Evolutionary conservation across 257 asterid species (phyloP).

Genomic region (Perilla frutescens): DNA sequence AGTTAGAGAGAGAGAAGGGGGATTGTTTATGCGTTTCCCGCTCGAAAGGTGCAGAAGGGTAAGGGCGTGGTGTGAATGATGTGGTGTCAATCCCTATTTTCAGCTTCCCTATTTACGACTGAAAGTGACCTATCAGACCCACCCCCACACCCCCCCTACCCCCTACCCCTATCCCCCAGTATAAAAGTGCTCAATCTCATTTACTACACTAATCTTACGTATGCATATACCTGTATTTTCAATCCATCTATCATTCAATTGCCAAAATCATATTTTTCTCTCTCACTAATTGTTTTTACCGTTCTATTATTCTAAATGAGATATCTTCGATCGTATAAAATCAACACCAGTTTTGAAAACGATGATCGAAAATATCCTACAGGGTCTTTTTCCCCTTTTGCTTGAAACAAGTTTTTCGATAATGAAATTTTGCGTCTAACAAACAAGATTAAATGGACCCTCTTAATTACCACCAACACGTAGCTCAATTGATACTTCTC

Average conservation of each 20-base stretch:
- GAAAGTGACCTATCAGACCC: constrained; percentile 42
- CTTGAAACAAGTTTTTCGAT: no score
- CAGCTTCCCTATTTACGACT: constrained; percentile 41
- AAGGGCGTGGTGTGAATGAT: constrained; percentile 32
- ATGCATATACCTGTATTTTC: not conserved
- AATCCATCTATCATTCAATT: no score
- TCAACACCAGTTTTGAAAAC: no score
- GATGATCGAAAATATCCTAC: no score
- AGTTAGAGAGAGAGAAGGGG: constrained; percentile 25
- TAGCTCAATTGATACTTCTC: no score
- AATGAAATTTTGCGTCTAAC: no score
- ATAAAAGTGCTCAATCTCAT: constrained; percentile 19
- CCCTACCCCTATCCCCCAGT: not conserved
- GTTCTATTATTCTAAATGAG: no score
- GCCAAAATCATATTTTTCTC: not conserved
- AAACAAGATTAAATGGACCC: no score
- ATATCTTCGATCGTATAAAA: no score
- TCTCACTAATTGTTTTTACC: not conserved
- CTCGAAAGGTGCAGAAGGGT: constrained; percentile 35
- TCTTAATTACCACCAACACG: no score
- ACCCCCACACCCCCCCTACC: constrained; percentile 13
- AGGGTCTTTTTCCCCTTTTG: no score
- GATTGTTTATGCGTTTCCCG: constrained; percentile 34
- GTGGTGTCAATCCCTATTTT: constrained; percentile 43
- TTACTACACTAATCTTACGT: not conserved